Base-by-base conservation (phyloP, 2,329 filamentous ascomycete species). In the Elsinoe necatrix region DNA sequence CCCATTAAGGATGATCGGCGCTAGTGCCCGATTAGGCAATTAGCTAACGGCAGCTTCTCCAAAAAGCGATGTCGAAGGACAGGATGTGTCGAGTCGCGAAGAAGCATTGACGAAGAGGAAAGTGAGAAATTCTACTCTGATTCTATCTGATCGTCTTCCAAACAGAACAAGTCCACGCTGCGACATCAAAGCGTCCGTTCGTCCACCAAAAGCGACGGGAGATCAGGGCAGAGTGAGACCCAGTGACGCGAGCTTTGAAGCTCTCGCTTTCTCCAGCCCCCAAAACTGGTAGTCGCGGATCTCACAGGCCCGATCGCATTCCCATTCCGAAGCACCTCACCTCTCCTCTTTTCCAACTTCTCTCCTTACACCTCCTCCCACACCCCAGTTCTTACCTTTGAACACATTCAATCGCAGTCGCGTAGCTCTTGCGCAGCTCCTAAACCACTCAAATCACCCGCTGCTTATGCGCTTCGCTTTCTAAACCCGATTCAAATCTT, bases 241-340 rank as follows among this genome's bases (percentile, higher is more conserved):
- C 29, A 31, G 45, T 50, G 45, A 50, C 25, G 45, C 45, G 45
- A 50, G 27, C 25, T 16, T 34, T 31, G 45, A 50, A n/a, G 45
- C 45, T 37, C 21, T 35, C 48, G 34, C 41, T 37, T 31, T 34
- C 48, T 31, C 48, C 48, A 52, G 48, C 48, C 48, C 31, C 29
- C 27, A 37, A 23, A 52, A 27, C 27, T 51, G 39, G 39, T 42
- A 21, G 47, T 51, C 25, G 47, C 47, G 48, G 48, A 35, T 52
- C 48, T 52, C 41, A 37, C 43, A 48, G 54, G 23, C 18, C 54
- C 54, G 54, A 56, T 56, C 54, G 54, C 54, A 56, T 56, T 56
- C 54, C 54, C 37, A 43, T 31, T 31, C 37, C 25, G 52, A 27
- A 45, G 48, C 31, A 56, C 54, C 42, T 56, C 54, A 56, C 54